phyloP scores from a whole-genome alignment of 176 grass and related monocot genomes.

The Avena atlantica region DNA sequence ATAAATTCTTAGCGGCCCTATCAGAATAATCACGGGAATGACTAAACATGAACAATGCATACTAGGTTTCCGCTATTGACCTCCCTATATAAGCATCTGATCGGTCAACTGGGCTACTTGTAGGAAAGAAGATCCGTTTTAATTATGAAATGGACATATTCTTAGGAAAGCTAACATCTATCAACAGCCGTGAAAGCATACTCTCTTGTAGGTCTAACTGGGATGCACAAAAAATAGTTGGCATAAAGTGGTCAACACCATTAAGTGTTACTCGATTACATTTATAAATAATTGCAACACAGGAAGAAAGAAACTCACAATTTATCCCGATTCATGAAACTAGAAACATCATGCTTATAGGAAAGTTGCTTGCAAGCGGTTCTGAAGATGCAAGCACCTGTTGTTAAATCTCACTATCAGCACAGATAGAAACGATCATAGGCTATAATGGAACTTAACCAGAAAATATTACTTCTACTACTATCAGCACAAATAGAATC shows the following conservation, averaged over 20 bases:
- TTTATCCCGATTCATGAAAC: neutral
- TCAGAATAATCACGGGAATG: neutral
- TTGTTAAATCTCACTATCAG: neutral
- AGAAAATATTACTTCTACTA: neutral
- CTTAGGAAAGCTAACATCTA: neutral
- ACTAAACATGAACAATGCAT: conserved; percentile 11
- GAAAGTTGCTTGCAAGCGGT: neutral
- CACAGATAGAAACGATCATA: neutral
- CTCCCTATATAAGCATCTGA: neutral
- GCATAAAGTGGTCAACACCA: neutral
- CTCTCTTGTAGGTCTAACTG: neutral
- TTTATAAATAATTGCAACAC: neutral
- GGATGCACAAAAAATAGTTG: neutral
- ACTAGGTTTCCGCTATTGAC: neutral
- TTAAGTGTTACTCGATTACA: neutral
- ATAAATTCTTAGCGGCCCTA: neutral
- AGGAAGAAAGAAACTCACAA: no score
- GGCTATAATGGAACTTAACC: neutral
- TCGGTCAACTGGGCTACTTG: neutral
- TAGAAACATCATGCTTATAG: neutral
- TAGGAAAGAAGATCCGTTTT: neutral
- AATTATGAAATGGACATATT: neutral
- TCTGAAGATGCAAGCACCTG: neutral
- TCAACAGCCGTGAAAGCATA: neutral
- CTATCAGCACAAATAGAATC: neutral